Conservation (phyloP, 768 basidiomycete genomes). For the Trametes maxima region DNA sequence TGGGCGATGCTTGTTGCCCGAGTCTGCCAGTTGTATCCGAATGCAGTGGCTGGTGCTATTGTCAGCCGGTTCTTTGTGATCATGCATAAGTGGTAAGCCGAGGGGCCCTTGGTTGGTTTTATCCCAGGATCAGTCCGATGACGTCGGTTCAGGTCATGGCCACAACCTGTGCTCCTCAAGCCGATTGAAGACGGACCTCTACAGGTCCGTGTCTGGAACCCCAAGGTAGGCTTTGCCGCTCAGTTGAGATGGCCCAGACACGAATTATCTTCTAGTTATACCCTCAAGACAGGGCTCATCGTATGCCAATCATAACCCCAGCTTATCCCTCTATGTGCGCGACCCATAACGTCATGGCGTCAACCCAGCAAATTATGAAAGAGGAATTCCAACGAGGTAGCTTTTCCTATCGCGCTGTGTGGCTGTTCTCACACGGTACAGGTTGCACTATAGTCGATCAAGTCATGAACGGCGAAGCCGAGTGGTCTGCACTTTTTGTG, state of each 20-base stretch:
- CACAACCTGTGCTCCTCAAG: conserved; percentile 93
- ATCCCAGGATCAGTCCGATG: not conserved
- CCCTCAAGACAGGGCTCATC: conserved; percentile 87
- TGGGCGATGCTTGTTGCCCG: conserved; percentile 99
- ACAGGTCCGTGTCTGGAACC: conserved; percentile 97
- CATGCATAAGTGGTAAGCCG: conserved; percentile 89
- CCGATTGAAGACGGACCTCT: conserved; percentile 95
- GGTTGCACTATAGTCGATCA: conserved; percentile 93
- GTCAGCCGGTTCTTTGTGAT: conserved; percentile 99
- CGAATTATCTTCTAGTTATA: conserved; percentile 61
- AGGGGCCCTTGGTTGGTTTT: too few species aligned
- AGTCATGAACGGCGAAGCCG: conserved; percentile 79
- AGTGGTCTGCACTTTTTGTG: conserved; percentile 90
- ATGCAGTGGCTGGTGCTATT: conserved; percentile 89
- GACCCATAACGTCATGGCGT: conserved; percentile 95
- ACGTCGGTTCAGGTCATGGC: conserved; percentile 80
- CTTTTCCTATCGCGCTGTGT: not conserved
- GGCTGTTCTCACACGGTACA: conserved; percentile 35
- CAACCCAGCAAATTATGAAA: conserved; percentile 94
- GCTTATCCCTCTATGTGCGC: conserved; percentile 99
- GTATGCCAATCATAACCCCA: conserved; percentile 99
- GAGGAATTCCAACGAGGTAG: conserved; percentile 92
- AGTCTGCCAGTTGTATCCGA: conserved; percentile 98
- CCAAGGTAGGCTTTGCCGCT: conserved; percentile 57
- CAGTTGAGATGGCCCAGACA: not conserved